These are phyloP conservation scores for Paraleonurus japonicus DNA, from an alignment of 257 asterid species.

Conservation along the genomic window DNA sequence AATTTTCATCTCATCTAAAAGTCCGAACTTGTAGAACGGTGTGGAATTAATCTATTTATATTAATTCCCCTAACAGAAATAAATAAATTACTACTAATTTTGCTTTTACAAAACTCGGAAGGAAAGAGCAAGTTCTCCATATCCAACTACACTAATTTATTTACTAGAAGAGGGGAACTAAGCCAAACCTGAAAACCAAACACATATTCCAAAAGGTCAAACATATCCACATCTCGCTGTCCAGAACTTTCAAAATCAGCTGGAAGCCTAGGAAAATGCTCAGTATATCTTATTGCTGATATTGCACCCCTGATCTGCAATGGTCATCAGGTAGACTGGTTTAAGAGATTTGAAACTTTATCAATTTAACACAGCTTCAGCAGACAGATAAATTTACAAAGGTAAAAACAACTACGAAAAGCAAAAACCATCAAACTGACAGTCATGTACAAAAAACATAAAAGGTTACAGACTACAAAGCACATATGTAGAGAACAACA, in stretches of 20 bases:
- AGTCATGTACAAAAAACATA: neutral
- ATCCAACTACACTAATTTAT: conserved; percentile 1
- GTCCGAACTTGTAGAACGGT: no score
- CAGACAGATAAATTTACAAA: conserved; percentile 7
- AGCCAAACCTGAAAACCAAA: conserved; percentile 88
- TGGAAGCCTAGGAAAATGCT: conserved; percentile 84
- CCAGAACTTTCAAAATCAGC: conserved; percentile 62
- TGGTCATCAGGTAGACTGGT: conserved; percentile 20
- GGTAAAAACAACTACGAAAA: conserved; percentile 3
- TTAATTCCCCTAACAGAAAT: no score
- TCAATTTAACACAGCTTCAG: conserved; percentile 15
- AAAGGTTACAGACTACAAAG: conserved; percentile 2
- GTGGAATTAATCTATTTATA: no score
- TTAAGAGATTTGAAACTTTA: conserved; percentile 6
- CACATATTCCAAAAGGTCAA: conserved; percentile 86
- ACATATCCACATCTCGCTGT: conserved; percentile 80
- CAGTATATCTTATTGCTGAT: conserved; percentile 71
- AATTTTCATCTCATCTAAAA: no score
- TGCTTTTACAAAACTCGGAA: conserved; percentile 1
- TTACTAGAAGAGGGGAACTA: conserved; percentile 8
- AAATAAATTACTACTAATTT: neutral
- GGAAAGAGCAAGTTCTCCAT: conserved; percentile 6
- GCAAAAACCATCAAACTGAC: neutral
- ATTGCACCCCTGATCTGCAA: conserved; percentile 84
- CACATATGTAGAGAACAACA: neutral